phyloP scores from a whole-genome alignment of 805 yeast genomes.

The Sporopachydermia lactativora region DNA sequence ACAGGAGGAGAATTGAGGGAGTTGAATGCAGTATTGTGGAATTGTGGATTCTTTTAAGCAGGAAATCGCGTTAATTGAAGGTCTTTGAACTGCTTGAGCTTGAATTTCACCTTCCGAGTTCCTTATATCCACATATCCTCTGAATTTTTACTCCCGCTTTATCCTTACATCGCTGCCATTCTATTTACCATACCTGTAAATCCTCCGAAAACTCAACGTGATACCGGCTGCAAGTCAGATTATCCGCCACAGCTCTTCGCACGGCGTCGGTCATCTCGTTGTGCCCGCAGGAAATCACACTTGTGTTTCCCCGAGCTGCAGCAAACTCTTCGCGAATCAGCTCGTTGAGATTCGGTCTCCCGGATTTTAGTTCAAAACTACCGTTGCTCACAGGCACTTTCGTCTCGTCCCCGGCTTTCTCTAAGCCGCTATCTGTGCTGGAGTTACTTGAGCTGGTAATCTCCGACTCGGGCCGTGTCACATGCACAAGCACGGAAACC shows the following conservation, averaged over 20 bases:
- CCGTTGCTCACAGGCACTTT: constrained; percentile 1
- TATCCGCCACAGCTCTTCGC: constrained; percentile 31
- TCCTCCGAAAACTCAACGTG: constrained; percentile 65
- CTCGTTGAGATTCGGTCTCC: constrained; percentile 33
- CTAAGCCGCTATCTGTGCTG: constrained; percentile 6
- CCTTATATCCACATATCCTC: too few relatives aligned
- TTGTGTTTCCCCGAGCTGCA: constrained; percentile 29
- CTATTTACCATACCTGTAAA: constrained; percentile 56
- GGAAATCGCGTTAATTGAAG: too few relatives aligned
- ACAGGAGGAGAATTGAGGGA: neutral
- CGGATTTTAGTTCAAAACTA: too few relatives aligned
- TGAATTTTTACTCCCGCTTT: too few relatives aligned
- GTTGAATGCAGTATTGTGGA: neutral
- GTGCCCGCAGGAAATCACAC: constrained; percentile 52
- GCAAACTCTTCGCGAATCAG: constrained; percentile 24
- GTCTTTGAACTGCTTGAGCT: too few relatives aligned
- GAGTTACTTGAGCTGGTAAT: constrained; percentile 2
- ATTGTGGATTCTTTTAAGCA: neutral
- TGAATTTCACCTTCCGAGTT: too few relatives aligned
- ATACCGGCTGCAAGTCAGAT: constrained; percentile 26
- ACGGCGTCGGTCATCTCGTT: constrained; percentile 41
- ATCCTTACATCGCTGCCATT: too few relatives aligned
- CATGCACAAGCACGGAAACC: too few relatives aligned
- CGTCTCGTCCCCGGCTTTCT: constrained; percentile 5
- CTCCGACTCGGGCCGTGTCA: constrained; percentile 6